Evolutionary conservation across 2,329 filamentous ascomycete species (phyloP).

Genomic region (Fusarium heterosporum): DNA sequence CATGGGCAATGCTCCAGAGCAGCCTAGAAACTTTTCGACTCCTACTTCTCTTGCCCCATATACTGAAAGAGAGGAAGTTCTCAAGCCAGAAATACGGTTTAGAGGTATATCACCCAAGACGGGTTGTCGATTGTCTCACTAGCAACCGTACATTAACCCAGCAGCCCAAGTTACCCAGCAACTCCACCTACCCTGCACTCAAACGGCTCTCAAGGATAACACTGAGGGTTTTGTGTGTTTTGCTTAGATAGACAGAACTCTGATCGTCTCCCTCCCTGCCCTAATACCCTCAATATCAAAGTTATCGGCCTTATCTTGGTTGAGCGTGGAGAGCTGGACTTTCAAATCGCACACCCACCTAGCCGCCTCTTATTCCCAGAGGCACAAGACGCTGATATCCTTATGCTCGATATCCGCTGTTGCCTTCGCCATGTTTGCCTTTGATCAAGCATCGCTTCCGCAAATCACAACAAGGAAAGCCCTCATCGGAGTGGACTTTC

Average conservation of each 20-base stretch:
- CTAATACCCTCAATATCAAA: slow-evolving; percentile 25
- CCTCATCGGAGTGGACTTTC: slow-evolving; percentile 85
- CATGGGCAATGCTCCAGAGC: neutral
- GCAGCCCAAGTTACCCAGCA: neutral
- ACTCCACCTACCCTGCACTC: slow-evolving; percentile 29
- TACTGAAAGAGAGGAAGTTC: too few relatives aligned
- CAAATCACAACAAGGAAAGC: slow-evolving; percentile 72
- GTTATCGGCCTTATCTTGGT: slow-evolving; percentile 11
- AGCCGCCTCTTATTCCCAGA: neutral
- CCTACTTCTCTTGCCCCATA: neutral
- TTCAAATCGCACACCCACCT: neutral
- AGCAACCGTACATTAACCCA: neutral
- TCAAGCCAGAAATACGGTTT: neutral
- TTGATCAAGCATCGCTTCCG: slow-evolving; percentile 67
- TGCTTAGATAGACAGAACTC: slow-evolving; percentile 17
- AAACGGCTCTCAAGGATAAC: slow-evolving; percentile 15
- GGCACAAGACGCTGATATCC: neutral
- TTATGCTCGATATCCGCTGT: neutral
- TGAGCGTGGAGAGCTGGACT: slow-evolving; percentile 1
- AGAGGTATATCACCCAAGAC: neutral
- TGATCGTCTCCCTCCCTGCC: slow-evolving; percentile 24
- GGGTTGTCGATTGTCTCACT: neutral
- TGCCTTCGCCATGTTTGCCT: slow-evolving; percentile 62
- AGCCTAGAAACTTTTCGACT: neutral
- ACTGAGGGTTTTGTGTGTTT: slow-evolving; percentile 23